Evolutionary conservation across 1,284 basidiomycete species (phyloP), one percentile per base, ranked within the genome.

Genomic region (Hemileccinum hortonii): DNA sequence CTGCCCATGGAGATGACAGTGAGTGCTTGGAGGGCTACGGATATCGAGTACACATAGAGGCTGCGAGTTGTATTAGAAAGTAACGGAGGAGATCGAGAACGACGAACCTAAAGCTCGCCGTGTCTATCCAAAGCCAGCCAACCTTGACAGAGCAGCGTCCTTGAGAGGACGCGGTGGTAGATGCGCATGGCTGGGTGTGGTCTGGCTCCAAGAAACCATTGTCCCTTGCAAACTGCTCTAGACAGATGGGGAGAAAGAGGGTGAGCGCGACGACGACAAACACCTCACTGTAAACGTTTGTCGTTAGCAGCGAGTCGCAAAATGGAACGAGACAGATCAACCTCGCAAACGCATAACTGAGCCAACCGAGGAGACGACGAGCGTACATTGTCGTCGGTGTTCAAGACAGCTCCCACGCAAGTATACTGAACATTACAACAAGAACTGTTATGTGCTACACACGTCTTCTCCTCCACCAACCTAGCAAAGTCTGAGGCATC

Each of bases 1-100:
- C 84, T 84, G 16, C 92, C 91, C 77, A 94, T 88, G 11, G 92
- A 93, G 55, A 96, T 93, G 44, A 97, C 92, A 0, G 87, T 90
- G 16, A 96, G 65, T 0, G 93, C 94, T 66, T 97, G 94, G 0
- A 94, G 68, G 0, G 86, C 85, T 0, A 97, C 94, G 0, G 90
- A 91, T 9, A 84, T 75, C 0, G 92, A 94, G 69, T 92, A 90
- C 29, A 90, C 82, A 65, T 94, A 95, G 49, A 96, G 75, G 62
- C 92, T 94, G 59, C 12, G 39, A 14, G n/a, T 12, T 11, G 16
- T 9, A 44, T 56, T 18, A 60, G 53, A 32, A 21, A 21, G n/a
- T 16, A 2, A 30, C 16, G n/a, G 10, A 35, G 8, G 44, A 7
- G 16, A 26, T 4, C 0, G 33, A 9, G 1, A 49, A 12, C 15